Evolutionary conservation across 2,329 filamentous ascomycete genomes (phyloP), one percentile per base, ranked within the genome.

Genomic region (Coniochaeta sp.): DNA sequence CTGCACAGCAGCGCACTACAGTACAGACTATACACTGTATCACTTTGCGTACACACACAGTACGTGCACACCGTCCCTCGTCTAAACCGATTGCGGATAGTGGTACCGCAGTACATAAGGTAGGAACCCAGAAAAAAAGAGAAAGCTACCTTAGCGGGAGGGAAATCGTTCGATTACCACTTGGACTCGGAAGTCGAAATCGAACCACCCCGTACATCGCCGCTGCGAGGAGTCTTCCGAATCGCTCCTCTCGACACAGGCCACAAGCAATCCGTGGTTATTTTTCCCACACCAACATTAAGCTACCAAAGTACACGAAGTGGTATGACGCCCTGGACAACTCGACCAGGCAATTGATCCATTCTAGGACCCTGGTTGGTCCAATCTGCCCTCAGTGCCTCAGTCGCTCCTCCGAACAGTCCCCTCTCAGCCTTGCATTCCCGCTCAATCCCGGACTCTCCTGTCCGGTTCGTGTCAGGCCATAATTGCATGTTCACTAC

Each of bases 191-290:
- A 17, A 47, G 43, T 8, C 3, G 31, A 58, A 50, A 61, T 61
- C 60, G 60, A 61, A 61, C 60, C 60, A 61, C 57, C n/a, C 56
- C 47, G 47, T 31, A 24, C 14, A 6, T n/a, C 47, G 5, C 12
- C 24, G 24, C 2, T n/a, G n/a, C 34, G 9, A 9, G 47, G 47
- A 52, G 24, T 52, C 47, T 44, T 43, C 57, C 38, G 44, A 43
- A 36, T 12, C 24, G 33, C 52, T 28, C 44, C n/a, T n/a, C n/a
- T n/a, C n/a, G n/a, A n/a, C n/a, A n/a, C n/a, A n/a, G n/a, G n/a
- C n/a, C n/a, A n/a, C n/a, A n/a, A n/a, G n/a, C n/a, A n/a, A n/a
- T n/a, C n/a, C n/a, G n/a, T n/a, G n/a, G n/a, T n/a, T 31, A 9
- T 24, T 3, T 3, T 47, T 22, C 12, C 24, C 19, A 6, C 43